Base-by-base conservation (phyloP, 345 rosid species). In the Adansonia digitata region DNA sequence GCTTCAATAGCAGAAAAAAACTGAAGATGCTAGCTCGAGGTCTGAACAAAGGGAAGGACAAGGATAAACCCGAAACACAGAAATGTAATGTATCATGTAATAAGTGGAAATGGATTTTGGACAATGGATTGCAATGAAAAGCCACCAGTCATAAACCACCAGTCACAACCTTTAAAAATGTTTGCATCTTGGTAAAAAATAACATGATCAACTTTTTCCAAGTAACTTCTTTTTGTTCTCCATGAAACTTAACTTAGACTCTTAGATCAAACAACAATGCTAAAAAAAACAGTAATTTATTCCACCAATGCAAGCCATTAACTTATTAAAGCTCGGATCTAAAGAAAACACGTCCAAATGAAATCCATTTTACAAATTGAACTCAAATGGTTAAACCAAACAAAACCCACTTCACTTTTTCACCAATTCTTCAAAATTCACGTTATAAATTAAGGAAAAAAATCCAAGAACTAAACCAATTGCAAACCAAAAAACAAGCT, bases 321-420 rank as follows among this genome's bases (percentile, higher is more conserved):
- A 51, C 42, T 24, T 2, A 13, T 26, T 65, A 69, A 77, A 52
- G 46, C 74, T 67, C 74, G 78, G 81, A 81, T 78, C 82, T 84
- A 81, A 35, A 77, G 0, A 74, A 59, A 27, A 26, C 61, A 49
- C 43, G 12, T 77, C 80, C 84, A 81, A 27, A 62, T 75, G 0
- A 72, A 77, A 52, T 3, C 37, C 67, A 56, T 3, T 63, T 8
- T 17, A 55, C 22, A 70, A 74, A 71, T 45, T 62, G 17, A 18
- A 71, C 46, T 68, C 24, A 65, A 13, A 59, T 2, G 63, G 68
- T n/a, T 5, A 67, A 79, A 53, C 76, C 45, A 73, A 75, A 45
- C 71, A 62, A 59, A 77, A 75, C 67, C 69, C 77, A 75, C 52
- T 69, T 74, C 61, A 67, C 26, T 40, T 61, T 35, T 82, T 72